phyloP scores from a whole-genome alignment of 306 rosid species.

The Cucurbita moschata region DNA sequence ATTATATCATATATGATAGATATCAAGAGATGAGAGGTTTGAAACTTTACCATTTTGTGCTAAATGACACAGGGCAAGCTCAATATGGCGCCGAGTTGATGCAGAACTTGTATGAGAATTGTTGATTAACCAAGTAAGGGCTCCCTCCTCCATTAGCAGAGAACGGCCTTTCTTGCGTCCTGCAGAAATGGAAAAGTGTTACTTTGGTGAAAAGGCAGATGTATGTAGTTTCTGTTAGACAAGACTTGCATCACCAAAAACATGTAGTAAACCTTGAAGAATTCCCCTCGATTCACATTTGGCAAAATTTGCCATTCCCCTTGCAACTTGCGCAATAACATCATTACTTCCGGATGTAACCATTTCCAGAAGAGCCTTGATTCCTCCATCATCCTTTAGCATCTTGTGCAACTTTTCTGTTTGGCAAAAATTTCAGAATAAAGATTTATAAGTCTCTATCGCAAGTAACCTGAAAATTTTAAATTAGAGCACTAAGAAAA shows the following conservation, averaged over 20 bases:
- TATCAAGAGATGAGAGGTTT: not conserved
- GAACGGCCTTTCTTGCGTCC: conserved; percentile 45
- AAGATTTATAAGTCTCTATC: not conserved
- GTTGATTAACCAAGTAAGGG: conserved; percentile 38
- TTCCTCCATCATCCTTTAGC: conserved; percentile 52
- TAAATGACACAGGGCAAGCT: conserved; percentile 53
- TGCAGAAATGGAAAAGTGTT: conserved; percentile 8
- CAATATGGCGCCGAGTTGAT: conserved; percentile 47
- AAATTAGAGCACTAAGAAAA: not conserved
- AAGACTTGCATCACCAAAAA: not conserved
- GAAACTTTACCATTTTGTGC: conserved; percentile 51
- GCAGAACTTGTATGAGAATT: conserved; percentile 27
- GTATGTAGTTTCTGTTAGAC: not conserved
- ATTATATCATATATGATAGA: not conserved
- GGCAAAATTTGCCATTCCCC: conserved; percentile 60
- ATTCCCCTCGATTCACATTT: conserved; percentile 55
- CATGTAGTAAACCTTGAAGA: conserved; percentile 24
- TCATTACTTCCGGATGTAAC: conserved; percentile 35
- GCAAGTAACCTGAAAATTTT: not conserved
- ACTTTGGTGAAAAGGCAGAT: not conserved
- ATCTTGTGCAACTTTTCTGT: conserved; percentile 41
- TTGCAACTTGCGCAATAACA: conserved; percentile 51
- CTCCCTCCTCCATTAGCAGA: conserved; percentile 39
- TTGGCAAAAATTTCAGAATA: not conserved
- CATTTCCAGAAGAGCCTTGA: conserved; percentile 46